A percentile compares a stretch with the other conserved stretches of the same genome.
Evolutionary conservation across 2,329 filamentous ascomycete genomes (phyloP).

Genomic region (Fusarium begoniae): DNA sequence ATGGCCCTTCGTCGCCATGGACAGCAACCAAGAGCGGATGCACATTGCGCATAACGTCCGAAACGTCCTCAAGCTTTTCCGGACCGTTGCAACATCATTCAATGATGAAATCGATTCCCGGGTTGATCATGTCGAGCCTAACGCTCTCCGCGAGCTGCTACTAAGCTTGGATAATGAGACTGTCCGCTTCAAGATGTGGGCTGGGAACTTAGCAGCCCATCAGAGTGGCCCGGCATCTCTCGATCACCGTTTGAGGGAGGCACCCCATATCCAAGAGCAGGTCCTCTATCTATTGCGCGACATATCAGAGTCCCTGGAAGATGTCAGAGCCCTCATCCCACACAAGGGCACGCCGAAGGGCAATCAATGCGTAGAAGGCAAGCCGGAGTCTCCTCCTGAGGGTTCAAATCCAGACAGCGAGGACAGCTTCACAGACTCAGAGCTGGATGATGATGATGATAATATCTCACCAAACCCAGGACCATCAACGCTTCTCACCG

Average conservation of each 20-base stretch:
- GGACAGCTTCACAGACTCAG: neutral
- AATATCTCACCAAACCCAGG: fast-evolving
- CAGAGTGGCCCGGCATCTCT: slow-evolving; percentile 19
- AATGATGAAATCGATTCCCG: fast-evolving
- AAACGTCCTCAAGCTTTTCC: neutral
- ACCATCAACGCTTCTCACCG: neutral
- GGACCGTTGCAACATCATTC: neutral
- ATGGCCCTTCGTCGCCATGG: neutral
- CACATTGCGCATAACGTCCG: neutral
- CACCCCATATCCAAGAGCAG: slow-evolving; percentile 26
- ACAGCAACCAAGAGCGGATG: neutral
- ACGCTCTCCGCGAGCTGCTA: fast-evolving
- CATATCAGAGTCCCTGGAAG: slow-evolving; percentile 11
- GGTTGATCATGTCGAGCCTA: fast-evolving
- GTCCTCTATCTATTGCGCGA: slow-evolving; percentile 37
- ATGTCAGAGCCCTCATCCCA: neutral
- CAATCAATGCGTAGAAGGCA: fast-evolving
- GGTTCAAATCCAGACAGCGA: neutral
- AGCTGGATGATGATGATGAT: fast-evolving
- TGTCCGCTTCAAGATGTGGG: slow-evolving; percentile 36
- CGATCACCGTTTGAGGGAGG: slow-evolving; percentile 31
- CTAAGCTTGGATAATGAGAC: neutral
- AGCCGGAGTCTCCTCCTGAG: fast-evolving
- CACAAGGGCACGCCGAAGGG: fast-evolving
- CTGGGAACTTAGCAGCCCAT: slow-evolving; percentile 28